Conservation (phyloP, 768 basidiomycete genomes). For the Boletus bicolor region DNA sequence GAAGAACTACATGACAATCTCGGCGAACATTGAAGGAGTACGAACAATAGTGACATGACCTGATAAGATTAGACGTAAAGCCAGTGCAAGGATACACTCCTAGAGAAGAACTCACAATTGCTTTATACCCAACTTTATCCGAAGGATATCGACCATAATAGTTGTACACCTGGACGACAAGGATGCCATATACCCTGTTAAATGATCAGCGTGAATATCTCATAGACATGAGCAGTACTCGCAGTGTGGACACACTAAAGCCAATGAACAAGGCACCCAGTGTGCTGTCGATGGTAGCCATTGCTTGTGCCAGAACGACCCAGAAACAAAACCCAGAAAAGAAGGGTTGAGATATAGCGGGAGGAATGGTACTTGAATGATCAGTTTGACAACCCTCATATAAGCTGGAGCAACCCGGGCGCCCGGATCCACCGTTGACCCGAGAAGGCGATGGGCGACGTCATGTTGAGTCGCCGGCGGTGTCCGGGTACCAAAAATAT, state of each 20-base stretch:
- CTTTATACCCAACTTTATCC: constrained; percentile 51
- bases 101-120: constrained; percentile 40
- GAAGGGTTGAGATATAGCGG: not conserved
- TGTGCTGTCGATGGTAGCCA: constrained; percentile 41
- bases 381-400: constrained; percentile 4
- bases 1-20: not conserved
- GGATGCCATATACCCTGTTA: constrained; percentile 47
- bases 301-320: constrained; percentile 6
- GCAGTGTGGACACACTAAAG: constrained; percentile 46
- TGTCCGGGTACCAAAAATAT: not conserved
- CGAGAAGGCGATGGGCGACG: constrained; percentile 6
- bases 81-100: not conserved
- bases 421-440: constrained; percentile 2
- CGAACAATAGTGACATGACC: constrained; percentile 36
- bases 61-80: constrained; percentile 7
- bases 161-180: constrained; percentile 49
- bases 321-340: not conserved
- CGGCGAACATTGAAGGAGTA: not conserved
- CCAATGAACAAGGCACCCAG: constrained; percentile 62
- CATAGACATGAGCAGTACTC: constrained; percentile 5
- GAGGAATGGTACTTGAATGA: not conserved
- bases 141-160: constrained; percentile 55
- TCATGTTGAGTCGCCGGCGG: not conserved
- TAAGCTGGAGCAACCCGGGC: constrained; percentile 1
- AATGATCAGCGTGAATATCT: constrained; percentile 24